Evolutionary conservation across 2,329 filamentous ascomycete genomes (phyloP).

Genomic region (Trichophyton benhamiae): DNA sequence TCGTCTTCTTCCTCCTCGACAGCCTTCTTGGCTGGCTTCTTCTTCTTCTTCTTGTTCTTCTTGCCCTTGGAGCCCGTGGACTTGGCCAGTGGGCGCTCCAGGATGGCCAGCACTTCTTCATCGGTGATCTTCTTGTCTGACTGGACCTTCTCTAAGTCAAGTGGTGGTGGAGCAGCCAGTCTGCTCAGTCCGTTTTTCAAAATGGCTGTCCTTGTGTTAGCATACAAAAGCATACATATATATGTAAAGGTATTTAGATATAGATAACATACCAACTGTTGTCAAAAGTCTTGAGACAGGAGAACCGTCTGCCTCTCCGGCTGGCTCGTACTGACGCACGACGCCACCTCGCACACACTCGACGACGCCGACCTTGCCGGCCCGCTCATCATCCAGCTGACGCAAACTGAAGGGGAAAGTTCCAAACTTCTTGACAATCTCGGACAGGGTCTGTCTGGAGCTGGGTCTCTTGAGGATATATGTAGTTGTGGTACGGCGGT

Average conservation of each 20-base stretch:
- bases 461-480: constrained; percentile 90
- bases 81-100: constrained; percentile 68
- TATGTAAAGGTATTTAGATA: background rate
- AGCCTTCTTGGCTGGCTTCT: constrained; percentile 31
- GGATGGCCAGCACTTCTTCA: constrained; percentile 86
- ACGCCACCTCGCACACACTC: constrained; percentile 91
- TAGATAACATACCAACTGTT: constrained; percentile 66
- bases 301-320: constrained; percentile 80
- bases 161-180: constrained; percentile 61
- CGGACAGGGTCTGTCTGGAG: constrained; percentile 81
- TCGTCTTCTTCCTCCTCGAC: constrained; percentile 30
- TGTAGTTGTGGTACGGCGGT: constrained; percentile 82
- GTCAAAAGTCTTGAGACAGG: constrained; percentile 78
- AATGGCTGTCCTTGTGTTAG: constrained; percentile 51
- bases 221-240: background rate
- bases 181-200: constrained; percentile 94
- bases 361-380: constrained; percentile 88
- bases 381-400: constrained; percentile 91
- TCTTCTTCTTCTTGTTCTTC: constrained; percentile 81
- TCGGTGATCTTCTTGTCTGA: constrained; percentile 97
- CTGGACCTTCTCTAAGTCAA: constrained; percentile 73
- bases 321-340: constrained; percentile 89
- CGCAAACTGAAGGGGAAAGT: constrained; percentile 95
- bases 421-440: constrained; percentile 94
- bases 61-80: constrained; percentile 59